Evolutionary conservation across 805 yeast species (phyloP).

Genomic region (Candida argentea): DNA sequence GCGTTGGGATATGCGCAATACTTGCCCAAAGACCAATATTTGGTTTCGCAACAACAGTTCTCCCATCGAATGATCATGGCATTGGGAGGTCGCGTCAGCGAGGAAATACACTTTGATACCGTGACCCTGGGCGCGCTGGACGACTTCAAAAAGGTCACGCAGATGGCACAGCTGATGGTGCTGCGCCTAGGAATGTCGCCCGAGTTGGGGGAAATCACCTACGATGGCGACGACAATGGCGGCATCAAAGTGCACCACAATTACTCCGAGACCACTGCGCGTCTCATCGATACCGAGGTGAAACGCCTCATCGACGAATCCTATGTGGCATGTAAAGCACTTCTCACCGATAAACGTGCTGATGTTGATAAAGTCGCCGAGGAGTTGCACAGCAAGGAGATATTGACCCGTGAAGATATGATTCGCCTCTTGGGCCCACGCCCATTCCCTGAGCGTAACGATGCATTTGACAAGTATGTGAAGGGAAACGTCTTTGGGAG

Average conservation of each 20-base stretch:
- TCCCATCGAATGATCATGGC: slow-evolving; percentile 88
- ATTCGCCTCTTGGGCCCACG: slow-evolving; percentile 65
- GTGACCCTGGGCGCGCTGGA: slow-evolving; percentile 91
- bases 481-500: too few relatives aligned
- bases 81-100: slow-evolving; percentile 85
- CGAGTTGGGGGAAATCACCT: slow-evolving; percentile 58
- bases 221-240: slow-evolving; percentile 36
- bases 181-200: slow-evolving; percentile 82
- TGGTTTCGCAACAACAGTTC: slow-evolving; percentile 67
- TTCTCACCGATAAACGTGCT: slow-evolving; percentile 48
- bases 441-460: slow-evolving; percentile 70
- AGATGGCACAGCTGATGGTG: slow-evolving; percentile 85
- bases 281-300: slow-evolving; percentile 58
- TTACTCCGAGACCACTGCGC: slow-evolving; percentile 65
- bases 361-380: slow-evolving; percentile 67
- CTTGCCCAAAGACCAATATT: slow-evolving; percentile 79
- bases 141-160: slow-evolving; percentile 86
- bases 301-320: slow-evolving; percentile 58
- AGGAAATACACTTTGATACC: slow-evolving; percentile 76
- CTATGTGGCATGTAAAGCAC: slow-evolving; percentile 45
- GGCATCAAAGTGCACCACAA: slow-evolving; percentile 49
- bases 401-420: slow-evolving; percentile 76
- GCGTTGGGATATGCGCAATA: slow-evolving; percentile 96
- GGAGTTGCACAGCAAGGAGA: slow-evolving; percentile 61
- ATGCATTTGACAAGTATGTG: slow-evolving; percentile 83